Conservation (phyloP, 768 basidiomycete genomes). For the Cystobasidium tubakii region DNA sequence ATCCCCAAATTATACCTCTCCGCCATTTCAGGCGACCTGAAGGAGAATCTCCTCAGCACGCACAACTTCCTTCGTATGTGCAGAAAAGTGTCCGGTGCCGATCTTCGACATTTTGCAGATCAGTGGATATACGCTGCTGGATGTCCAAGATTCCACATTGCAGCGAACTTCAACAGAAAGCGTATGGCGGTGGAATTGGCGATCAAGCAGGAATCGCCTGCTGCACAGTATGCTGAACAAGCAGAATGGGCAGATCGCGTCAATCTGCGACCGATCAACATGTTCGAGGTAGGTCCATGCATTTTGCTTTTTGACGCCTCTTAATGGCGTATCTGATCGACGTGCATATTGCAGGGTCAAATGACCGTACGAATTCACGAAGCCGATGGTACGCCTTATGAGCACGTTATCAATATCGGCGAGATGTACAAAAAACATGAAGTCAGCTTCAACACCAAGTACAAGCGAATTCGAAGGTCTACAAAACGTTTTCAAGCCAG, state of each 20-base stretch:
- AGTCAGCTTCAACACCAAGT: slow-evolving; percentile 96
- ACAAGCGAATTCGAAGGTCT: slow-evolving; percentile 89
- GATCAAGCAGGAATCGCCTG: slow-evolving; percentile 81
- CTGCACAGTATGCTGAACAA: slow-evolving; percentile 48
- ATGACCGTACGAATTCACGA: slow-evolving; percentile 99
- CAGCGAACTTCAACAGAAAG: slow-evolving; percentile 89
- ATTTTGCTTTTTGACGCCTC: too few species aligned
- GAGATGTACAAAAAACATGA: slow-evolving; percentile 86
- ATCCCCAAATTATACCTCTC: slow-evolving; percentile 91
- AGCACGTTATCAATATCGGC: slow-evolving; percentile 90
- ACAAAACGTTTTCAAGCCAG: slow-evolving; percentile 92
- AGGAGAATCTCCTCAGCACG: slow-evolving; percentile 69
- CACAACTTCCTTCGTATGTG: slow-evolving; percentile 84
- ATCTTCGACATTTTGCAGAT: slow-evolving; percentile 84
- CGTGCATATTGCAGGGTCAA: slow-evolving; percentile 58
- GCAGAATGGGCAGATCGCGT: slow-evolving; percentile 43
- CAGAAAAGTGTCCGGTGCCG: slow-evolving; percentile 78
- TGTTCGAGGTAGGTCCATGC: slow-evolving; percentile 67
- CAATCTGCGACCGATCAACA: slow-evolving; percentile 59
- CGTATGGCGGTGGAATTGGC: slow-evolving; percentile 97
- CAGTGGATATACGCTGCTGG: slow-evolving; percentile 99
- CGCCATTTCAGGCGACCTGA: slow-evolving; percentile 81
- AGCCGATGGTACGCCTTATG: slow-evolving; percentile 97
- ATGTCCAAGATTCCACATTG: slow-evolving; percentile 82
- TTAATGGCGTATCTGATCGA: too few species aligned